Evolutionary conservation across 495 filamentous ascomycete species (phyloP).

Genomic region (Cudoniella acicularis): DNA sequence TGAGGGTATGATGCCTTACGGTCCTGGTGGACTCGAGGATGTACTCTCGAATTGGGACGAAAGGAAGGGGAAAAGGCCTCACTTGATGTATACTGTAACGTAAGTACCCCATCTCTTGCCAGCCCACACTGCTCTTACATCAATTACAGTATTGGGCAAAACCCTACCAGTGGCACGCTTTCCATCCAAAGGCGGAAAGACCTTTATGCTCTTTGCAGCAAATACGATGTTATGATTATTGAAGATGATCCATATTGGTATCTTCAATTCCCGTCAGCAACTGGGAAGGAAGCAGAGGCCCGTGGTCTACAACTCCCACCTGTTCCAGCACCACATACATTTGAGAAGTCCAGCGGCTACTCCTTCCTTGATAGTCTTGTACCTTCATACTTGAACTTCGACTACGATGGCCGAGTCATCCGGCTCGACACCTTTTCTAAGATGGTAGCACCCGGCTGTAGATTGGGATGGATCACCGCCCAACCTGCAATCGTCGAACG

Average conservation of each 20-base stretch:
- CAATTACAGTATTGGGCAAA: constrained; percentile 71
- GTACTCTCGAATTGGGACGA: constrained; percentile 79
- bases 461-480: constrained; percentile 80
- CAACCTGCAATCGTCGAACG: constrained; percentile 75
- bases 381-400: constrained; percentile 67
- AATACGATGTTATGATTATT: constrained; percentile 86
- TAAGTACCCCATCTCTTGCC: constrained; percentile 40
- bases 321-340: constrained; percentile 10
- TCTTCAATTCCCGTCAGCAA: constrained; percentile 76
- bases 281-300: constrained; percentile 31
- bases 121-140: constrained; percentile 9
- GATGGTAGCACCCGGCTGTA: constrained; percentile 75
- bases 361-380: constrained; percentile 79
- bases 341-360: constrained; percentile 64
- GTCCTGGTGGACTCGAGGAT: constrained; percentile 69
- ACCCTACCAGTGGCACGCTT: constrained; percentile 77
- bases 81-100: constrained; percentile 89
- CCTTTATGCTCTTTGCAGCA: constrained; percentile 75
- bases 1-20: constrained; percentile 66
- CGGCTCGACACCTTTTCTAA: constrained; percentile 81
- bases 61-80: constrained; percentile 66
- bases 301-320: constrained; percentile 25
- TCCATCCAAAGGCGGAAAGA: constrained; percentile 67
- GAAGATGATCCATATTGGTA: constrained; percentile 98
- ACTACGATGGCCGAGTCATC: constrained; percentile 83